These are phyloP conservation scores for Moesziomyces aphidis DNA, from an alignment of 1,284 basidiomycete species.

Conservation along the genomic window DNA sequence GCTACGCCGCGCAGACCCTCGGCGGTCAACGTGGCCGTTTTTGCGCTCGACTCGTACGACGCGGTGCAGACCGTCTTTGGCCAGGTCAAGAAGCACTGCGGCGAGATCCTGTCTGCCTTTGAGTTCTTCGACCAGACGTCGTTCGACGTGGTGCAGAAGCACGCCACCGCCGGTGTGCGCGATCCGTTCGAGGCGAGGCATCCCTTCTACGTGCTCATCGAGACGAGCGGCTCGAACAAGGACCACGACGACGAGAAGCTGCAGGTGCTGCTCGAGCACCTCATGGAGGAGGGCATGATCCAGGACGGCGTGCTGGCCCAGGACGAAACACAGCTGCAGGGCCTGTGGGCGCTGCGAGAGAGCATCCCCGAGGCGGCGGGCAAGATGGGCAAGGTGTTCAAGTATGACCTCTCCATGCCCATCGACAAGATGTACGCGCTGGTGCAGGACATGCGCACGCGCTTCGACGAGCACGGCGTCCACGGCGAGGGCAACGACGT, in stretches of 20 bases:
- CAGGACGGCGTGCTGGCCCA: constrained; percentile 93
- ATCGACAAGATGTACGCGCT: constrained; percentile 88
- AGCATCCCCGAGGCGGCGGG: constrained; percentile 91
- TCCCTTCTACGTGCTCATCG: constrained; percentile 81
- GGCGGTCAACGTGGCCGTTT: constrained; percentile 72
- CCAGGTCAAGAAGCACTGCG: constrained; percentile 78
- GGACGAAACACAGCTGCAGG: constrained; percentile 87
- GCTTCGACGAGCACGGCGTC: constrained; percentile 79
- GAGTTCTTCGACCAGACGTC: constrained; percentile 93
- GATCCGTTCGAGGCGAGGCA: constrained; percentile 63
- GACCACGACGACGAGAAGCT: constrained; percentile 99
- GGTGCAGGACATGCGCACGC: constrained; percentile 83
- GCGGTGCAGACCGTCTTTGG: constrained; percentile 72
- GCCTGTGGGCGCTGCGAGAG: constrained; percentile 94
- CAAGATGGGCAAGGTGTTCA: constrained; percentile 95
- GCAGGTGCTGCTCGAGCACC: constrained; percentile 79
- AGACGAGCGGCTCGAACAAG: constrained; percentile 92
- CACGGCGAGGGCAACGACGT: constrained; percentile 77
- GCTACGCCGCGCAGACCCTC: constrained; percentile 87
- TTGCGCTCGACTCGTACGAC: constrained; percentile 72
- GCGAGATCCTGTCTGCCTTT: constrained; percentile 96
- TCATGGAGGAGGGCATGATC: constrained; percentile 83
- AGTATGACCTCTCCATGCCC: constrained; percentile 96
- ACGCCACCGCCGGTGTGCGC: constrained; percentile 72
- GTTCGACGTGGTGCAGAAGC: constrained; percentile 79